phyloP scores from a whole-genome alignment of 1,284 basidiomycete species.

The Trichosporon sp. region DNA sequence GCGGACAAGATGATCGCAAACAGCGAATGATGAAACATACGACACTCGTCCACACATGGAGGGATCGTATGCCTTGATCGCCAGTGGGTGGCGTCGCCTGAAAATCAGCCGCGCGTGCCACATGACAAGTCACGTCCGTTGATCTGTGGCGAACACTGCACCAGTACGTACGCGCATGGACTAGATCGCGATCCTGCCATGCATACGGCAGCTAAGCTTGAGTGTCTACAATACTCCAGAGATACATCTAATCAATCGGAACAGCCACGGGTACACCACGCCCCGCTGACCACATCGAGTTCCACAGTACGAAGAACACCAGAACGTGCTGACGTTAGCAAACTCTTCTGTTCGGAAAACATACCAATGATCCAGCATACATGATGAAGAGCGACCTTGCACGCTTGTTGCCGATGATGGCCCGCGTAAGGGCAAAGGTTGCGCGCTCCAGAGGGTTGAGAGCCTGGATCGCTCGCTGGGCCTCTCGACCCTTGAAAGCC shows the following conservation, averaged over 20 bases:
- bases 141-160: background rate
- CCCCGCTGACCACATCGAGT: slow-evolving; percentile 48
- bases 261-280: slow-evolving; percentile 35
- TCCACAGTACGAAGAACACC: slow-evolving; percentile 52
- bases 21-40: slow-evolving; percentile 4
- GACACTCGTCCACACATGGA: background rate
- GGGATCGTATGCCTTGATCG: background rate
- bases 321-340: slow-evolving; percentile 43
- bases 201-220: background rate
- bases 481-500: slow-evolving; percentile 91
- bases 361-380: slow-evolving; percentile 52
- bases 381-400: slow-evolving; percentile 62
- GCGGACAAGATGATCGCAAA: background rate
- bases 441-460: slow-evolving; percentile 89
- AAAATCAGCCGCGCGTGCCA: slow-evolving; percentile 1
- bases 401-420: slow-evolving; percentile 83
- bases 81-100: background rate
- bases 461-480: slow-evolving; percentile 83
- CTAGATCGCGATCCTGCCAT: background rate
- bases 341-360: slow-evolving; percentile 13
- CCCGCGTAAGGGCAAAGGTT: slow-evolving; percentile 79
- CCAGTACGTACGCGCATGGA: background rate
- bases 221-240: slow-evolving; percentile 20
- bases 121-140: background rate
- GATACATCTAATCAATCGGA: background rate